Conservation (phyloP, 306 rosid species). For the Cicer bijugum region DNA sequence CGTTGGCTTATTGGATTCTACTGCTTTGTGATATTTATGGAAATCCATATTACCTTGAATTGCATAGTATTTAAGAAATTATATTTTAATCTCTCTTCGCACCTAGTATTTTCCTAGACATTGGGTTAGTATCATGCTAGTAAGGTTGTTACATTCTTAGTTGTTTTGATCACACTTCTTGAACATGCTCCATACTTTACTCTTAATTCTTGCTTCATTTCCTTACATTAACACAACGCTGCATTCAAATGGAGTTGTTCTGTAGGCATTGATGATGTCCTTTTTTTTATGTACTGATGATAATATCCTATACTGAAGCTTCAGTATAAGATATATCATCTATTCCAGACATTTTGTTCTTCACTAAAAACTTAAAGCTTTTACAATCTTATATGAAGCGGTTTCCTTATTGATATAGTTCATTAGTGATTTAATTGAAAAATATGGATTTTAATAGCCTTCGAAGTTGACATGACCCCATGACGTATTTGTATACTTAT, state of each 20-base stretch:
- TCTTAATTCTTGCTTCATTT: slow-evolving; percentile 22
- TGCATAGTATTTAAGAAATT: slow-evolving; percentile 18
- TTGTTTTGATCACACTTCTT: slow-evolving; percentile 14
- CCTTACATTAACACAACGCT: not conserved
- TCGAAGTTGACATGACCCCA: not conserved
- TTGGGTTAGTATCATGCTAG: slow-evolving; percentile 4
- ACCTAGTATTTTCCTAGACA: slow-evolving; percentile 25
- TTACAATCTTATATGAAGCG: slow-evolving; percentile 8
- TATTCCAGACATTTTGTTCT: slow-evolving; percentile 19
- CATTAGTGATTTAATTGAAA: not conserved
- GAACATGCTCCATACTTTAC: not conserved
- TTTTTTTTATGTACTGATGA: not conserved
- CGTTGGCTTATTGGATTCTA: slow-evolving; percentile 37
- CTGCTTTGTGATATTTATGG: slow-evolving; percentile 21
- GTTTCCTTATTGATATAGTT: slow-evolving; percentile 13
- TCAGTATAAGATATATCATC: not conserved
- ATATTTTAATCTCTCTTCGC: not conserved
- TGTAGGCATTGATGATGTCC: not conserved
- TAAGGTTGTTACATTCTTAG: slow-evolving; percentile 26
- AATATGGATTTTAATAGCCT: slow-evolving; percentile 22
- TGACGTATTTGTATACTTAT: slow-evolving; percentile 18
- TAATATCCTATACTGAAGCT: not conserved
- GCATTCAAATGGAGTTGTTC: slow-evolving; percentile 5
- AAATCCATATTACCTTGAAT: not conserved
- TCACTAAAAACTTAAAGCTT: slow-evolving; percentile 17